Conservation (phyloP, 768 basidiomycete genomes). For the Lyophyllum shimeji region DNA sequence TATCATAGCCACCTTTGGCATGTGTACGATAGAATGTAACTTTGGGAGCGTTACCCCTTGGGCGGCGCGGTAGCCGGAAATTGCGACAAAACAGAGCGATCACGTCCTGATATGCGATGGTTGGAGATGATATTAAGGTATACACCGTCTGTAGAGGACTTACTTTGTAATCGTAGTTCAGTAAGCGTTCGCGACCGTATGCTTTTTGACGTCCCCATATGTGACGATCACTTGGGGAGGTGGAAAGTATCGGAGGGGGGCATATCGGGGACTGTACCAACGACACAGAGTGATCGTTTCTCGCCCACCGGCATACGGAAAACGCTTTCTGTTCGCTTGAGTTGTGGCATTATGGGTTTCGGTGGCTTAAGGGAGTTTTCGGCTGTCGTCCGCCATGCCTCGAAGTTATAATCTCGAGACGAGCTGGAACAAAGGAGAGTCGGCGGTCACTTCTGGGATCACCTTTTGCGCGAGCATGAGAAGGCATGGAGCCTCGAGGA, state of each 20-base stretch:
- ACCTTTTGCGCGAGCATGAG: background rate
- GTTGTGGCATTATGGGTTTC: background rate
- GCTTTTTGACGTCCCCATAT: slow-evolving; percentile 1
- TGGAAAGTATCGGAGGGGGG: background rate
- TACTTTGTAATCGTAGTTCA: slow-evolving; percentile 2
- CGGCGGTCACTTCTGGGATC: no score
- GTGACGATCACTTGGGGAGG: slow-evolving; percentile 5
- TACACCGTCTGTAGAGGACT: background rate
- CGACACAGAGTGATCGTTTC: background rate
- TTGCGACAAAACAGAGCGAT: background rate
- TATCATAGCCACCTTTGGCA: background rate
- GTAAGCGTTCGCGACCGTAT: slow-evolving; percentile 7
- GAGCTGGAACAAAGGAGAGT: background rate
- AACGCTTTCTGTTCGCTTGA: slow-evolving; percentile 1
- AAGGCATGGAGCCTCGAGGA: background rate
- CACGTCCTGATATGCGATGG: background rate
- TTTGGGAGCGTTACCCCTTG: background rate
- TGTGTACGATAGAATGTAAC: background rate
- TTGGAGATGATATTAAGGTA: background rate
- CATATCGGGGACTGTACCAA: background rate
- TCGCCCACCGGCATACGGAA: background rate
- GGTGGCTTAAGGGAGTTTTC: background rate
- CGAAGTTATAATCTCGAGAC: background rate
- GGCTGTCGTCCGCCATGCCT: background rate
- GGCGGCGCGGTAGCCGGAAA: background rate